Conservation (phyloP, 805 yeast genomes). For the Barnettozyma sucrosica region DNA sequence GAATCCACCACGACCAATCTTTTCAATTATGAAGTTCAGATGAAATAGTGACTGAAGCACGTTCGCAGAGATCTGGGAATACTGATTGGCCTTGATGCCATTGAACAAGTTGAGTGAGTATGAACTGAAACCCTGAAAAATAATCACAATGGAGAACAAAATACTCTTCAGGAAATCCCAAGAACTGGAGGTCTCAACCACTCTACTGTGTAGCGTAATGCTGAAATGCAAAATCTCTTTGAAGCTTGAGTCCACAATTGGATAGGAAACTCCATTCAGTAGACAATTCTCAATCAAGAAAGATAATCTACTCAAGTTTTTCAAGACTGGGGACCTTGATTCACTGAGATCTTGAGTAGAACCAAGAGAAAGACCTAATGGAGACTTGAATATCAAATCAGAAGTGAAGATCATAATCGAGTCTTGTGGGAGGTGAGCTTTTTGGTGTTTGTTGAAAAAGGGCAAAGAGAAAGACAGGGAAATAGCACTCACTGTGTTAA, state of each 20-base stretch:
- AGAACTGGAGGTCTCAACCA: constrained; percentile 12
- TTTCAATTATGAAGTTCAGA: constrained; percentile 41
- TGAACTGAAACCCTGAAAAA: constrained; percentile 44
- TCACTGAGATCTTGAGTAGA: constrained; percentile 1
- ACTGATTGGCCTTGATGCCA: constrained; percentile 12
- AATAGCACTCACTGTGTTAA: constrained; percentile 13
- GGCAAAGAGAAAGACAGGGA: constrained; percentile 19
- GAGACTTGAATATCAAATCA: constrained; percentile 20
- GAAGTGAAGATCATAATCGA: constrained; percentile 14
- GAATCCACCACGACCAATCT: constrained; percentile 61
- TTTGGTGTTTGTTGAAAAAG: constrained; percentile 15
- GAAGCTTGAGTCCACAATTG: constrained; percentile 14
- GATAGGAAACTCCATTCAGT: constrained; percentile 17
- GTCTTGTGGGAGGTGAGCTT: constrained; percentile 18
- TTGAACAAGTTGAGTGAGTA: constrained; percentile 29
- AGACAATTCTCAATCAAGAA: constrained; percentile 37
- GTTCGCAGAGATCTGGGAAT: constrained; percentile 24
- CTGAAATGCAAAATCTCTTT: constrained; percentile 13
- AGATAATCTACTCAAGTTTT: constrained; percentile 44
- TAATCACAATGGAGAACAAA: constrained; percentile 42
- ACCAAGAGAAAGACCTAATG: constrained; percentile 14
- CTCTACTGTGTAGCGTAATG: constrained; percentile 5
- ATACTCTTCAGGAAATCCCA: constrained; percentile 38
- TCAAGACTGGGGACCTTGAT: constrained; percentile 35
- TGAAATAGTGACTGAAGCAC: constrained; percentile 38